Percentiles rank a stretch among this genome's conserved stretches.
These are phyloP conservation scores for Candida ortonii DNA, from an alignment of 805 yeast genomes.

Conservation along the genomic window DNA sequence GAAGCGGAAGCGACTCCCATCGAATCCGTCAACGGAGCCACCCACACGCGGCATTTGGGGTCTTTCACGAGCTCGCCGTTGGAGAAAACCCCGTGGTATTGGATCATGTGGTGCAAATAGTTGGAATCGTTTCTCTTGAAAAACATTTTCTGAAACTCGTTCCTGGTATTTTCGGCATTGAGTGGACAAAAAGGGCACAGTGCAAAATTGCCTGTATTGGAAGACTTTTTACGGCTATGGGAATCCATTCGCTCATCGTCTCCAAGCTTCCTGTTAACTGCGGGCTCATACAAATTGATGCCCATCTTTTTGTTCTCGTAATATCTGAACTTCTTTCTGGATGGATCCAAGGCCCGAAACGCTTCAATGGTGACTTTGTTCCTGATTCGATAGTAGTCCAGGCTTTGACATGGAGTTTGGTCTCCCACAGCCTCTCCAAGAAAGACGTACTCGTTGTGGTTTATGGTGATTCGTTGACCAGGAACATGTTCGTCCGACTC, in stretches of 20 bases:
- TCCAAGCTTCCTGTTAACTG: slow-evolving; percentile 20
- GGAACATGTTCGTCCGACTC: slow-evolving; percentile 1
- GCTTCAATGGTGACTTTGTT: slow-evolving; percentile 16
- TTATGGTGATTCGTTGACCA: neutral
- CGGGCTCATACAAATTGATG: slow-evolving; percentile 21
- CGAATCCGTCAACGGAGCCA: slow-evolving; percentile 8
- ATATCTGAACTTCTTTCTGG: slow-evolving; percentile 11
- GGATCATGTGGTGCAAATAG: slow-evolving; percentile 32
- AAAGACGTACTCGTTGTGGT: no score
- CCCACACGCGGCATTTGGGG: slow-evolving; percentile 26
- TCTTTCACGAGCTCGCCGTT: slow-evolving; percentile 27
- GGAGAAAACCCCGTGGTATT: slow-evolving; percentile 33
- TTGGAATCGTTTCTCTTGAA: slow-evolving; percentile 30
- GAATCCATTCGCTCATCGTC: slow-evolving; percentile 1
- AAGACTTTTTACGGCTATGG: slow-evolving; percentile 7
- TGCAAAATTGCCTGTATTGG: slow-evolving; percentile 26
- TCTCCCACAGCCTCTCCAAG: no score
- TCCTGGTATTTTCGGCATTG: slow-evolving; percentile 15
- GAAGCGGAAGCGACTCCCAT: neutral
- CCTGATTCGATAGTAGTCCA: slow-evolving; percentile 14
- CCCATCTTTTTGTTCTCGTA: slow-evolving; percentile 20
- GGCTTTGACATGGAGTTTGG: slow-evolving; percentile 15
- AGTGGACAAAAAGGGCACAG: slow-evolving; percentile 30
- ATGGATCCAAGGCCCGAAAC: slow-evolving; percentile 9
- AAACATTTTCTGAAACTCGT: slow-evolving; percentile 21